A percentile compares a stretch with the other conserved stretches of the same genome.
Evolutionary conservation across 2,329 filamentous ascomycete species (phyloP).

Genomic region (Ophiocordyceps camponoti-saundersi): DNA sequence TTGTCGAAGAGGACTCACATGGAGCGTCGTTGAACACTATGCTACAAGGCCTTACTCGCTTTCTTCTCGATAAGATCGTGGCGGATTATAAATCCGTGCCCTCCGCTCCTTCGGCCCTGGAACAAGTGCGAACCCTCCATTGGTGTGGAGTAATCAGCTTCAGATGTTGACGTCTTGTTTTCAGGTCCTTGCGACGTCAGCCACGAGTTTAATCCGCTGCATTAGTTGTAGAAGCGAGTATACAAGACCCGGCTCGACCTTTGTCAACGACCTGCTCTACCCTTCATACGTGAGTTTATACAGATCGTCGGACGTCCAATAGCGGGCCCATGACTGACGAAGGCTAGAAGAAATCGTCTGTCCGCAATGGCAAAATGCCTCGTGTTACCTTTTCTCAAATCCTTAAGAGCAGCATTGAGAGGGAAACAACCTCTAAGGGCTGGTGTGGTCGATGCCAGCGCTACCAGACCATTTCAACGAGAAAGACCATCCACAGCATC

Average conservation of each 20-base stretch:
- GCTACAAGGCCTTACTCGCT: constrained; percentile 73
- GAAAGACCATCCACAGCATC: constrained; percentile 68
- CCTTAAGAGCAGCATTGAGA: constrained; percentile 81
- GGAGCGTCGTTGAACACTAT: constrained; percentile 60
- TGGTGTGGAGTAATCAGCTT: not conserved
- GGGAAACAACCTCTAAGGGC: constrained; percentile 73
- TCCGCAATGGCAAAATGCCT: constrained; percentile 30
- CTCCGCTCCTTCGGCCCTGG: constrained; percentile 45
- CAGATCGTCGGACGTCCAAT: not conserved
- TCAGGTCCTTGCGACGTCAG: constrained; percentile 47
- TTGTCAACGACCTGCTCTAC: constrained; percentile 77
- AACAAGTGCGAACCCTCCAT: constrained; percentile 32
- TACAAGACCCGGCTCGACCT: constrained; percentile 58
- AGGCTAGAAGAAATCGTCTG: constrained; percentile 23
- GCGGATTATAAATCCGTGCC: constrained; percentile 57
- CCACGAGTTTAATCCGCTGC: constrained; percentile 62
- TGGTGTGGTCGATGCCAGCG: constrained; percentile 87
- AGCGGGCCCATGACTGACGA: not conserved
- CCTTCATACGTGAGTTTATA: constrained; percentile 25
- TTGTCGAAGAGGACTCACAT: constrained; percentile 71
- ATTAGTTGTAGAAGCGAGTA: constrained; percentile 79
- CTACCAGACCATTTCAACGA: constrained; percentile 74
- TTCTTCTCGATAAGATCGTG: constrained; percentile 66
- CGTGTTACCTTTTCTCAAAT: constrained; percentile 70
- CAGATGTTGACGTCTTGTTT: not conserved